phyloP scores from a whole-genome alignment of 768 basidiomycete genomes.

The Tylopilus cervinicoccineus region DNA sequence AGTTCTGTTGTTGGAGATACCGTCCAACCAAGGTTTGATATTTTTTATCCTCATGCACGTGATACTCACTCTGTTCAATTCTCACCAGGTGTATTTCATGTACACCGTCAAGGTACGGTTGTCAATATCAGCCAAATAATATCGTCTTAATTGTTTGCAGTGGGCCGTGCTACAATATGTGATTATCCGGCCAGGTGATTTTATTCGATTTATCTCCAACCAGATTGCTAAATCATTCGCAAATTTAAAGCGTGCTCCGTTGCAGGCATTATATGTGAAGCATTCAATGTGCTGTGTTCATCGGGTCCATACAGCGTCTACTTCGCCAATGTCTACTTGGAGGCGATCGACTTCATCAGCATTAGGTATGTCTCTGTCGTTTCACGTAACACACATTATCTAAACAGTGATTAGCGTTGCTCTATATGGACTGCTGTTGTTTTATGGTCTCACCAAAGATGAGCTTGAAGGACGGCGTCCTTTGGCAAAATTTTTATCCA shows the following conservation, averaged over 20 bases:
- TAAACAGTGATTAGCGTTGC: constrained; percentile 53
- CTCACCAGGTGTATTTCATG: constrained; percentile 75
- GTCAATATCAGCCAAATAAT: not conserved
- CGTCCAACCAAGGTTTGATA: constrained; percentile 66
- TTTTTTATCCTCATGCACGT: not conserved
- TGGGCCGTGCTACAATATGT: constrained; percentile 92
- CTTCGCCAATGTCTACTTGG: constrained; percentile 68
- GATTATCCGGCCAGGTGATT: constrained; percentile 56
- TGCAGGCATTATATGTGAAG: constrained; percentile 75
- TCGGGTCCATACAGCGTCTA: constrained; percentile 53
- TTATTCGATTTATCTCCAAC: not conserved
- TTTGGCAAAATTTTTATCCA: constrained; percentile 79
- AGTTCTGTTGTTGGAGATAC: constrained; percentile 83
- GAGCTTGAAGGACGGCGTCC: constrained; percentile 77
- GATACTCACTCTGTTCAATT: constrained; percentile 6
- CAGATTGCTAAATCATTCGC: constrained; percentile 4
- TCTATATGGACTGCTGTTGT: constrained; percentile 79
- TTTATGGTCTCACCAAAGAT: constrained; percentile 77
- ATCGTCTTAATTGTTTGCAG: constrained; percentile 31
- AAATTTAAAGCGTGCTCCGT: constrained; percentile 43
- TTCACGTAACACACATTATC: not conserved
- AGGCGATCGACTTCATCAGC: constrained; percentile 71
- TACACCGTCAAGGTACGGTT: constrained; percentile 69
- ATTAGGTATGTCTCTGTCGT: constrained; percentile 53
- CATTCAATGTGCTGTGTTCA: constrained; percentile 64